These are phyloP conservation scores for Berkeleyomyces basicola DNA, from an alignment of 2,329 filamentous ascomycete species.

Conservation along the genomic window DNA sequence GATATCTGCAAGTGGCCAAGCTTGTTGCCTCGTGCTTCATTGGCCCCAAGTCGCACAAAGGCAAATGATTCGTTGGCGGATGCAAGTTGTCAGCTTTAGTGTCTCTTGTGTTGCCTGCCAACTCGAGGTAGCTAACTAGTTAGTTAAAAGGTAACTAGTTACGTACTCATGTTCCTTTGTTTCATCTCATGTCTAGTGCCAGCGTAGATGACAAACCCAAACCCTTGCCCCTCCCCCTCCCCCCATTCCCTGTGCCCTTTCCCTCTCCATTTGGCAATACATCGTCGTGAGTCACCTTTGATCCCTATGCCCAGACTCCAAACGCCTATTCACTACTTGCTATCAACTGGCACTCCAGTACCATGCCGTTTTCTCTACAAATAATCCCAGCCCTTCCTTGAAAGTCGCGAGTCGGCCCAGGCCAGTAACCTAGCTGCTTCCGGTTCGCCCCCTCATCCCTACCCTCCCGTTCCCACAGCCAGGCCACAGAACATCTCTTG, in stretches of 20 bases:
- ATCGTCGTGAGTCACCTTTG: too few species aligned
- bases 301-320: too few species aligned
- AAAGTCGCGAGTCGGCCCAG: neutral
- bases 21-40: neutral
- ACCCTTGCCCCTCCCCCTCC: neutral
- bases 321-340: too few species aligned
- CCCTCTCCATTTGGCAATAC: neutral
- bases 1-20: neutral
- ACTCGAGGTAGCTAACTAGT: neutral
- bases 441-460: neutral
- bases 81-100: neutral
- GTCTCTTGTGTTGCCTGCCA: neutral
- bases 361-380: too few species aligned
- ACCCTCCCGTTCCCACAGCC: neutral
- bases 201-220: neutral
- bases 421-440: neutral
- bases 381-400: too few species aligned
- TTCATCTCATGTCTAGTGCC: neutral
- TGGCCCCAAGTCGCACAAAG: slow-evolving; percentile 6
- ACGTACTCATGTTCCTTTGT: neutral
- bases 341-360: too few species aligned
- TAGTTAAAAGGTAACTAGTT: neutral
- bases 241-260: neutral
- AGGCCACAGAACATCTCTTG: neutral
- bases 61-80: neutral